A percentile compares a stretch with the other conserved stretches of the same genome.
Conservation (phyloP, 306 rosid genomes). For the Acacia acuminata region DNA sequence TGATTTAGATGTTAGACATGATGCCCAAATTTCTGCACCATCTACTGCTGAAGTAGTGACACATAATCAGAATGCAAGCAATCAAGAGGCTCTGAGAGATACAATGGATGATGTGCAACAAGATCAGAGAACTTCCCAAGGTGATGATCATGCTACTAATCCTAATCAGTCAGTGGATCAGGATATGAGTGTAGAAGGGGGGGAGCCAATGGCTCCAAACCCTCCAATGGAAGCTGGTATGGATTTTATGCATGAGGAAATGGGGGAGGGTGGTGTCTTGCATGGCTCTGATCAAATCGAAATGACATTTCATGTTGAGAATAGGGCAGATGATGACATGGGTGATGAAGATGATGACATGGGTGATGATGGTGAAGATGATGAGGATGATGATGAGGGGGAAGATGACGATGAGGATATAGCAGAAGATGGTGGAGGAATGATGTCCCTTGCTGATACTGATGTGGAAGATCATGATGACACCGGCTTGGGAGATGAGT, state of each 20-base stretch:
- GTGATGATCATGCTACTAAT: constrained; percentile 51
- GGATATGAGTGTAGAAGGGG: constrained; percentile 76
- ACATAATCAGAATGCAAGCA: constrained; percentile 55
- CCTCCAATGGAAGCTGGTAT: constrained; percentile 76
- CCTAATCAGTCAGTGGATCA: constrained; percentile 62
- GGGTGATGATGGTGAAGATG: constrained; percentile 98
- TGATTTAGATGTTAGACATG: constrained; percentile 62
- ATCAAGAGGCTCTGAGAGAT: constrained; percentile 63
- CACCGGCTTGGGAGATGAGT: constrained; percentile 85
- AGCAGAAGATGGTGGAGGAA: constrained; percentile 92
- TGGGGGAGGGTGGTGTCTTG: constrained; percentile 74
- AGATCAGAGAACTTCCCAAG: constrained; percentile 55
- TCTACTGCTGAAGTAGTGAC: constrained; percentile 48
- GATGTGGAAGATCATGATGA: constrained; percentile 97
- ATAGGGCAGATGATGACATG: constrained; percentile 91
- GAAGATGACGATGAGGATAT: constrained; percentile 98
- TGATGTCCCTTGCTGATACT: constrained; percentile 91
- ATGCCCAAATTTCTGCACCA: constrained; percentile 61
- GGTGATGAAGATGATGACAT: constrained; percentile 97
- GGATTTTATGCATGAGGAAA: constrained; percentile 91
- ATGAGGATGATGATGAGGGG: constrained; percentile 92
- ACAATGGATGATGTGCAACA: constrained; percentile 53
- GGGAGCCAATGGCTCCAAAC: constrained; percentile 60
- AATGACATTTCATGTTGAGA: constrained; percentile 86
- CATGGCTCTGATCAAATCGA: constrained; percentile 82